phyloP scores from a whole-genome alignment of 75 land plant species.

The Pinus albicaulis region DNA sequence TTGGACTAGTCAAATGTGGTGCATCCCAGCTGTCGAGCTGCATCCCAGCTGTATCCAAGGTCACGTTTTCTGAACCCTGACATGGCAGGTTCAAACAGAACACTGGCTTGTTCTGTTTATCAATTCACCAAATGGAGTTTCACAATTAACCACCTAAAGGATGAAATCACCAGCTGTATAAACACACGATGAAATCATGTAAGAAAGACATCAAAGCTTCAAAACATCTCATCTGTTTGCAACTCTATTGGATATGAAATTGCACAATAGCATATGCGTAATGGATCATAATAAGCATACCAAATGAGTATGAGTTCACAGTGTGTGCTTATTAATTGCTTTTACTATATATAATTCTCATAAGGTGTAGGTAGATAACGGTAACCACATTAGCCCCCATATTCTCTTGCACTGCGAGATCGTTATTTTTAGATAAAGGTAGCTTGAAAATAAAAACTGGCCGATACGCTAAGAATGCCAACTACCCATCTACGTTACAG shows the following conservation, averaged over 20 bases:
- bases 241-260: background rate
- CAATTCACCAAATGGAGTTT: background rate
- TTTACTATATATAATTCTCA: conserved; percentile 10
- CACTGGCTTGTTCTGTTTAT: background rate
- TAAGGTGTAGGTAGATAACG: background rate
- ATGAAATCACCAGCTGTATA: background rate
- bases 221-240: background rate
- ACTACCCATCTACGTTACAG: conserved; percentile 54
- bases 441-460: conserved; percentile 6
- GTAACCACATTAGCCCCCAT: conserved; percentile 2
- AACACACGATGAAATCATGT: background rate
- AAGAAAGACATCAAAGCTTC: background rate
- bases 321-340: background rate
- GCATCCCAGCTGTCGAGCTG: background rate
- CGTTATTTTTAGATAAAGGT: conserved; percentile 7
- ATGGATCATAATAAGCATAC: background rate
- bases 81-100: background rate
- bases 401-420: conserved; percentile 12
- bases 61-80: background rate
- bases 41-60: background rate
- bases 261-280: background rate
- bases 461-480: background rate
- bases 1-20: background rate
- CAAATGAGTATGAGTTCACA: background rate
- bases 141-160: background rate